Evolutionary conservation across 2,329 filamentous ascomycete species (phyloP).

Genomic region (Blastomyces gilchristii): DNA sequence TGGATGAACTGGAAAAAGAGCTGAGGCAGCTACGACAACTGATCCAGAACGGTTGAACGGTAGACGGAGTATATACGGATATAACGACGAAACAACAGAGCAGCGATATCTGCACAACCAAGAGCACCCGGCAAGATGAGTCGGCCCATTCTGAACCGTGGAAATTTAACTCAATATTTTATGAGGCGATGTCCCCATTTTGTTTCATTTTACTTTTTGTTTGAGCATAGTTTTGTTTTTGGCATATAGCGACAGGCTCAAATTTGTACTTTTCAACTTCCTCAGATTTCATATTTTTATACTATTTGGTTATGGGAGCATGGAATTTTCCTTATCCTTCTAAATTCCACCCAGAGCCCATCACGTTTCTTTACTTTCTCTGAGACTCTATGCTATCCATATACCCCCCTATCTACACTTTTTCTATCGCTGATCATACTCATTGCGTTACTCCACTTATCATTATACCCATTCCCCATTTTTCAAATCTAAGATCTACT

Average conservation of each 20-base stretch:
- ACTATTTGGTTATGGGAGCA: not conserved
- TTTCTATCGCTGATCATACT: not conserved
- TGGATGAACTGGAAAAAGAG: constrained; percentile 30
- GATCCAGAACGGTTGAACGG: constrained; percentile 1
- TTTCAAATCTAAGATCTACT: not conserved
- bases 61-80: not conserved
- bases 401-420: not conserved
- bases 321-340: not conserved
- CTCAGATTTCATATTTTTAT: not conserved
- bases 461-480: not conserved
- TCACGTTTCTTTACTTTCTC: not conserved
- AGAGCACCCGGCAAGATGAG: not conserved
- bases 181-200: not conserved
- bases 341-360: not conserved
- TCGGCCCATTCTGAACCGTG: not conserved
- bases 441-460: not conserved
- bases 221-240: not conserved
- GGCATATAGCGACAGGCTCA: constrained; percentile 1
- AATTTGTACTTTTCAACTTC: not conserved
- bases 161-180: not conserved
- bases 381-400: not conserved
- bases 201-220: not conserved
- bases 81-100: not conserved
- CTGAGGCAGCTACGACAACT: constrained; percentile 12
- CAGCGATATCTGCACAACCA: not conserved